A percentile compares a stretch with the other conserved stretches of the same genome.
These are phyloP conservation scores for Coemansia guatemalensis DNA, from an alignment of 192 early-diverging fungal species.

Conservation along the genomic window DNA sequence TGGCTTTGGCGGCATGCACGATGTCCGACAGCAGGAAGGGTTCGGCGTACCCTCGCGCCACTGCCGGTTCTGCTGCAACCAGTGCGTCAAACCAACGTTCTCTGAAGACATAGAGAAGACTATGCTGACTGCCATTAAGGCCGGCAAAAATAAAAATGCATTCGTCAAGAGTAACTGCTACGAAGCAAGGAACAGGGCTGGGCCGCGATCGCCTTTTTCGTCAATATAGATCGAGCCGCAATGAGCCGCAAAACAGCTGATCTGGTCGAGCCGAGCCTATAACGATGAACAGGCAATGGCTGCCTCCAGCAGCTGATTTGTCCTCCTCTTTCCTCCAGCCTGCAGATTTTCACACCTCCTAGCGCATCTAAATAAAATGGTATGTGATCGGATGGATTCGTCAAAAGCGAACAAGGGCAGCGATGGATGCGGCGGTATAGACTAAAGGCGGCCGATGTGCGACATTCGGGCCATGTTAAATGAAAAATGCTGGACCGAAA, in stretches of 20 bases:
- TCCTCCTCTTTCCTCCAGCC: conserved; percentile 15
- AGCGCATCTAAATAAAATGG: conserved; percentile 14
- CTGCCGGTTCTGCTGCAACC: conserved; percentile 31
- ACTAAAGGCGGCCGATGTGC: background rate
- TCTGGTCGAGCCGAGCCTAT: conserved; percentile 1
- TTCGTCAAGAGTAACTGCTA: background rate
- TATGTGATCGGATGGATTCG: conserved; percentile 27
- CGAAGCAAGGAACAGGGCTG: background rate
- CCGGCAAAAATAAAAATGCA: conserved; percentile 1
- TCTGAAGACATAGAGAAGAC: background rate
- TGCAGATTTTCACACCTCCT: conserved; percentile 8
- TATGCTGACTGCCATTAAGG: background rate
- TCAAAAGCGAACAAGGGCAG: background rate
- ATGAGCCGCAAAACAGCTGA: background rate
- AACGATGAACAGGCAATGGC: background rate
- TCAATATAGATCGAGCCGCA: background rate
- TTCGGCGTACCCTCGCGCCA: conserved; percentile 18
- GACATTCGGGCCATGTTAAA: background rate
- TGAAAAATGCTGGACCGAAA: background rate
- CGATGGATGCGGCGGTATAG: conserved; percentile 15
- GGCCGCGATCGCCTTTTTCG: background rate
- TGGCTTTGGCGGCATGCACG: background rate
- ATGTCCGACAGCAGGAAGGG: background rate
- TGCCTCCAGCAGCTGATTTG: background rate
- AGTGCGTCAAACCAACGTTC: conserved; percentile 22